A percentile compares a stretch with the other conserved stretches of the same genome.
These are phyloP conservation scores for Moniliophthora roreri DNA, from an alignment of 1,284 basidiomycete genomes.

Conservation along the genomic window DNA sequence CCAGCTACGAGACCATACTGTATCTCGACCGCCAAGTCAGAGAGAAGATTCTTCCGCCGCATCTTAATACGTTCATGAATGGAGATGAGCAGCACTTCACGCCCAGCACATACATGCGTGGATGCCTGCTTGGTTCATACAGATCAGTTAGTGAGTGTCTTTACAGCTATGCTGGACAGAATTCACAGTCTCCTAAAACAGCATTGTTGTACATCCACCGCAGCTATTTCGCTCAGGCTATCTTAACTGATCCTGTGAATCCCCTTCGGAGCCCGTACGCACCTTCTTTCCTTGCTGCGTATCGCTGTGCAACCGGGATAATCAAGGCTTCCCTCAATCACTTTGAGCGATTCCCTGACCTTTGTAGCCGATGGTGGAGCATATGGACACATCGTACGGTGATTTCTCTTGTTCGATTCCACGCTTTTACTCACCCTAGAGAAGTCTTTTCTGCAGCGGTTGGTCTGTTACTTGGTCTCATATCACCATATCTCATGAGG, in stretches of 20 bases:
- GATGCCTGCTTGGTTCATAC: constrained; percentile 50
- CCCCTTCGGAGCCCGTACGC: constrained; percentile 62
- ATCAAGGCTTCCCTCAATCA: constrained; percentile 52
- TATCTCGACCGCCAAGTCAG: constrained; percentile 59
- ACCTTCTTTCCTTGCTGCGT: constrained; percentile 63
- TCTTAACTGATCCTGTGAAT: constrained; percentile 59
- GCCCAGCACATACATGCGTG: constrained; percentile 47
- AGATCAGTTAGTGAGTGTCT: constrained; percentile 43
- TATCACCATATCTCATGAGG: background rate
- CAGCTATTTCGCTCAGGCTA: constrained; percentile 61
- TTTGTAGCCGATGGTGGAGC: constrained; percentile 53
- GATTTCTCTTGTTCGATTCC: background rate
- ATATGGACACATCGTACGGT: constrained; percentile 51
- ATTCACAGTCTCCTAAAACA: constrained; percentile 20
- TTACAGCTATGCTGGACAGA: background rate
- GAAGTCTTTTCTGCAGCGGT: constrained; percentile 56
- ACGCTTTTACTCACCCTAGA: background rate
- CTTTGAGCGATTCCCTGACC: constrained; percentile 51
- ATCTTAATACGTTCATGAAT: constrained; percentile 49
- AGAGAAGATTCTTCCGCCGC: constrained; percentile 49
- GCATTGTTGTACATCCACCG: constrained; percentile 57
- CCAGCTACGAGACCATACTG: constrained; percentile 52
- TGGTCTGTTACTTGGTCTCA: constrained; percentile 16
- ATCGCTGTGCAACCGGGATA: constrained; percentile 57
- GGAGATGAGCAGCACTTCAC: constrained; percentile 46